Conservation (phyloP, 2,329 filamentous ascomycete species). For the Aspergillus ochraceoroseus region DNA sequence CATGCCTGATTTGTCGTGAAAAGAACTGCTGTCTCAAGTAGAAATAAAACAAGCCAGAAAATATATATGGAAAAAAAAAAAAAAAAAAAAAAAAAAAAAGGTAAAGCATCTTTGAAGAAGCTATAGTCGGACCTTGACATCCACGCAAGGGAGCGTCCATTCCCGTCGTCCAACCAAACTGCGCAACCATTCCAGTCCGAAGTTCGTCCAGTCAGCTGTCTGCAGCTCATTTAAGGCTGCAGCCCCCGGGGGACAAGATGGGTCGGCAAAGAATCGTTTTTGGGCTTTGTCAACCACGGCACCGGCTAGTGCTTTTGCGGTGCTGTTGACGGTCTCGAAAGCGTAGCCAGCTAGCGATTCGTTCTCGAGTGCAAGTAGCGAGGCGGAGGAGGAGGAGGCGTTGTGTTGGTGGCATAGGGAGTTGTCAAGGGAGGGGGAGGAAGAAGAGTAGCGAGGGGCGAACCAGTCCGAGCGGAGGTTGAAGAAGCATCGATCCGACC, state of each 20-base stretch:
- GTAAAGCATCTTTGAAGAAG: not conserved
- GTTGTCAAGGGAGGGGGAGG: slow-evolving; percentile 20
- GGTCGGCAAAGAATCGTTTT: slow-evolving; percentile 30
- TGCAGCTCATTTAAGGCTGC: slow-evolving; percentile 28
- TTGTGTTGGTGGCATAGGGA: slow-evolving; percentile 13
- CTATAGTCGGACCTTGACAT: slow-evolving; percentile 75
- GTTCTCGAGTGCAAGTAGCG: slow-evolving; percentile 30
- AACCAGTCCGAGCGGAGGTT: slow-evolving; percentile 93
- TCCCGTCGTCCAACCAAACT: slow-evolving; percentile 76
- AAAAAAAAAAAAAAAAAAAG: not conserved
- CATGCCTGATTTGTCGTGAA: no score
- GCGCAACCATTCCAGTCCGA: slow-evolving; percentile 81
- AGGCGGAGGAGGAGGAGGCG: slow-evolving; percentile 8
- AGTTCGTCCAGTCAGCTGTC: slow-evolving; percentile 64
- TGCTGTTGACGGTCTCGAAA: slow-evolving; percentile 58
- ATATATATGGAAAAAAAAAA: no score
- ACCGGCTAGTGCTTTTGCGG: slow-evolving; percentile 61
- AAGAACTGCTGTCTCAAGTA: no score
- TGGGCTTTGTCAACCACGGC: slow-evolving; percentile 61
- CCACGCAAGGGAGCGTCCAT: slow-evolving; percentile 87
- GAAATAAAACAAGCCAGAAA: no score
- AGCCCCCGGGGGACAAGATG: slow-evolving; percentile 17
- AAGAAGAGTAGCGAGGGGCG: slow-evolving; percentile 60
- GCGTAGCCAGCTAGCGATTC: slow-evolving; percentile 38
- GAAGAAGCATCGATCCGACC: slow-evolving; percentile 87